Evolutionary conservation across 306 rosid species (phyloP).

Genomic region (Fragaria iinumae): DNA sequence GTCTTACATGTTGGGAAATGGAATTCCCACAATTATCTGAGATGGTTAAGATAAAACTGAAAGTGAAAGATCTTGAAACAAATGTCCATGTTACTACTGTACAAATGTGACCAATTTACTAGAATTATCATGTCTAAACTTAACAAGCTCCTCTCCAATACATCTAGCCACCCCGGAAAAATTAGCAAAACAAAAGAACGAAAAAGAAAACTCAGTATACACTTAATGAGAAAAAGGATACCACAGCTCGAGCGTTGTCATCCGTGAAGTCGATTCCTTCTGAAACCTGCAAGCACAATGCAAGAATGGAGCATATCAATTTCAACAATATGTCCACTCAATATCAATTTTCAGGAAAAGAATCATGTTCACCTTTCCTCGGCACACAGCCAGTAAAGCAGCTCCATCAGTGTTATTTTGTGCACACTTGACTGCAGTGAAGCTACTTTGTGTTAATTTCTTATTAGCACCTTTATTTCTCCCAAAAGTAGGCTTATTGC

Average conservation of each 20-base stretch:
- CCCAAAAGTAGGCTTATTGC: constrained; percentile 41
- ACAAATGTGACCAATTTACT: constrained; percentile 10
- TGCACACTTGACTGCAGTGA: constrained; percentile 32
- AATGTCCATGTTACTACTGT: constrained; percentile 10
- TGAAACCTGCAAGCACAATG: constrained; percentile 69
- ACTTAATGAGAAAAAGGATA: constrained; percentile 53
- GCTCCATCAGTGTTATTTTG: constrained; percentile 55
- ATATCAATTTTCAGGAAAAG: background rate
- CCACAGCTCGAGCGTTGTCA: constrained; percentile 92
- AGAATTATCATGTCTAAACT: background rate
- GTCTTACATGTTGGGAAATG: constrained; percentile 93
- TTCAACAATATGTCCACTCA: background rate
- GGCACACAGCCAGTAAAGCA: constrained; percentile 86
- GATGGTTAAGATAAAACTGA: constrained; percentile 60
- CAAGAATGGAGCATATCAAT: constrained; percentile 27
- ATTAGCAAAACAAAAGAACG: background rate
- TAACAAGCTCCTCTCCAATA: background rate
- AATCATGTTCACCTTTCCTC: constrained; percentile 73
- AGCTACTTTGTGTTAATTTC: constrained; percentile 31
- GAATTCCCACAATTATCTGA: constrained; percentile 91
- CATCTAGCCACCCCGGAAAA: background rate
- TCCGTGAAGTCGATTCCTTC: constrained; percentile 96
- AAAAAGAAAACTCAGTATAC: background rate
- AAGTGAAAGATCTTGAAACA: constrained; percentile 14
- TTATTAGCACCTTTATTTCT: constrained; percentile 61